These are phyloP conservation scores for Colletotrichum cereale DNA, from an alignment of 2,329 filamentous ascomycete species.

Conservation along the genomic window DNA sequence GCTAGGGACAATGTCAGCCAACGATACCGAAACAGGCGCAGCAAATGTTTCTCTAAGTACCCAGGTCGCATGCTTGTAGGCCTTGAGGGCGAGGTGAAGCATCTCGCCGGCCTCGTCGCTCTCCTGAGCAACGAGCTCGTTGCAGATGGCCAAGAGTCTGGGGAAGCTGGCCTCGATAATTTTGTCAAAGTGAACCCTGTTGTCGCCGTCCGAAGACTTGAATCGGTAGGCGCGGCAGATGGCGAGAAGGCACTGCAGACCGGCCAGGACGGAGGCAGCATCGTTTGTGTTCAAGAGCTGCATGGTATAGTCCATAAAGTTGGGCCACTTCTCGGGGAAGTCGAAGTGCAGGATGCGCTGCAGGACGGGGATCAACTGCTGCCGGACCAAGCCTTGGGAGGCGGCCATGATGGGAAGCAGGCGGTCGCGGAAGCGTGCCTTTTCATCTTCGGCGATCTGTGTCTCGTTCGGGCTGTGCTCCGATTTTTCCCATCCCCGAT, in stretches of 20 bases:
- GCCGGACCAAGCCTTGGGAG: slow-evolving; percentile 83
- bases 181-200: slow-evolving; percentile 88
- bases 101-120: slow-evolving; percentile 97
- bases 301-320: slow-evolving; percentile 92
- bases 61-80: slow-evolving; percentile 98
- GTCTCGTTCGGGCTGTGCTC: slow-evolving; percentile 81
- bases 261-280: slow-evolving; percentile 88
- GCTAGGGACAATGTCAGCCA: slow-evolving; percentile 64
- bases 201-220: slow-evolving; percentile 82
- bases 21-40: slow-evolving; percentile 6
- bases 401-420: slow-evolving; percentile 89
- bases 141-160: slow-evolving; percentile 86
- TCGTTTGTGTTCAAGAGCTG: slow-evolving; percentile 90
- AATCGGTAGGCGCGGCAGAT: slow-evolving; percentile 97
- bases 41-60: slow-evolving; percentile 56
- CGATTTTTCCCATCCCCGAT: slow-evolving; percentile 86
- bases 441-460: slow-evolving; percentile 89
- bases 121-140: slow-evolving; percentile 88
- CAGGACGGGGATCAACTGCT: slow-evolving; percentile 92
- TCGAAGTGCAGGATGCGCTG: slow-evolving; percentile 97
- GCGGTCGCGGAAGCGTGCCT: slow-evolving; percentile 86
- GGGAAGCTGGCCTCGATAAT: slow-evolving; percentile 95
- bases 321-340: slow-evolving; percentile 94
- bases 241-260: slow-evolving; percentile 91
- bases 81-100: slow-evolving; percentile 93